Evolutionary conservation across 345 rosid genomes (phyloP).

Genomic region (Toxicodendron radicans): DNA sequence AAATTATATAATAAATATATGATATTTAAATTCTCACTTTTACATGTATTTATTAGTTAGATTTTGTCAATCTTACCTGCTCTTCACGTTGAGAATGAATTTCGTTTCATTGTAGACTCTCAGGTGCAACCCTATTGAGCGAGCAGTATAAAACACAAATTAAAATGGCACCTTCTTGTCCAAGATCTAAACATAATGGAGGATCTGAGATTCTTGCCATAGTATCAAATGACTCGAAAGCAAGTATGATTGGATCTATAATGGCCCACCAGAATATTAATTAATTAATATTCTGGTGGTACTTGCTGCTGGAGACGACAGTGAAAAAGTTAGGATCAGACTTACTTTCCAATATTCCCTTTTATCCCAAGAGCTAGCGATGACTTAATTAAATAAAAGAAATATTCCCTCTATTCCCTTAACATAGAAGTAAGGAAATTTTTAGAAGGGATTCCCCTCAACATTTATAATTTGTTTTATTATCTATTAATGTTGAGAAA

Average conservation of each 20-base stretch:
- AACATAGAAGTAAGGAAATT: background rate
- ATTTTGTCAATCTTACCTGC: background rate
- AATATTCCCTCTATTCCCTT: conserved; percentile 1
- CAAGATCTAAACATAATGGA: conserved; percentile 27
- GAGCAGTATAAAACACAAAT: no score
- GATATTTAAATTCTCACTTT: no score
- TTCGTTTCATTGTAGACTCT: background rate
- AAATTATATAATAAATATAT: no score
- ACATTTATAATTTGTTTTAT: background rate
- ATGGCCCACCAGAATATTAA: conserved; percentile 26
- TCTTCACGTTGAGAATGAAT: conserved; percentile 9
- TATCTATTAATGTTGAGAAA: background rate
- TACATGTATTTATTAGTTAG: no score
- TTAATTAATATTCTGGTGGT: background rate
- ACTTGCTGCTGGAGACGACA: background rate
- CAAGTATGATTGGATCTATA: conserved; percentile 11
- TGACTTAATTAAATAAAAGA: background rate
- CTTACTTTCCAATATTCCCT: background rate
- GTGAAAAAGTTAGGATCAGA: background rate
- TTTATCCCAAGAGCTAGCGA: background rate
- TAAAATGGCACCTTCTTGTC: background rate
- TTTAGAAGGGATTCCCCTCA: conserved; percentile 10
- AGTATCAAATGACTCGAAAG: conserved; percentile 37
- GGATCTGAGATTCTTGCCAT: conserved; percentile 29
- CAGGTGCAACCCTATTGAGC: background rate